Evolutionary conservation across 2,329 filamentous ascomycete genomes (phyloP).

Genomic region (Fragosphaeria purpurea): DNA sequence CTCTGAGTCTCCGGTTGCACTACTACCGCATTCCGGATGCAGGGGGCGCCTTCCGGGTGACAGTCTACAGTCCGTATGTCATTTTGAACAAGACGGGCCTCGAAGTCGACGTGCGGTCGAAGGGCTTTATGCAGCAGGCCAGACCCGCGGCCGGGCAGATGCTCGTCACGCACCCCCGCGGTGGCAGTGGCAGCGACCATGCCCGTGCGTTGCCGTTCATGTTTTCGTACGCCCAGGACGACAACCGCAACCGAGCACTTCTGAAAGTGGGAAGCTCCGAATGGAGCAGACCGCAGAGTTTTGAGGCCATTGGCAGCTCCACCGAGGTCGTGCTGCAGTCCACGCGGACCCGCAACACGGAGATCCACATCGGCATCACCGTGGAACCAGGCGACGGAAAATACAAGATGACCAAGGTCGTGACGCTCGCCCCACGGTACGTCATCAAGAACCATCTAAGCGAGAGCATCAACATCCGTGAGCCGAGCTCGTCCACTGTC

Average conservation of each 20-base stretch:
- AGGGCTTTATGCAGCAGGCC: constrained; percentile 76
- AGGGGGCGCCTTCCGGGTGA: constrained; percentile 91
- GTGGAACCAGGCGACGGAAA: constrained; percentile 90
- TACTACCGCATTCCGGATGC: constrained; percentile 86
- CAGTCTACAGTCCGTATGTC: constrained; percentile 89
- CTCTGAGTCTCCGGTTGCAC: constrained; percentile 74
- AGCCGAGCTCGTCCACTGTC: constrained; percentile 82
- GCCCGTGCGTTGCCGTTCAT: constrained; percentile 82
- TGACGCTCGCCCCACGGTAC: constrained; percentile 86
- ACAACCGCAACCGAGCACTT: constrained; percentile 81
- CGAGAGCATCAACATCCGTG: constrained; percentile 81
- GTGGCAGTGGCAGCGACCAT: constrained; percentile 25
- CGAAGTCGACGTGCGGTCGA: constrained; percentile 77
- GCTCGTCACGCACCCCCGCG: constrained; percentile 26
- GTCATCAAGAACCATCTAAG: constrained; percentile 87
- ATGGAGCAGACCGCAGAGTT: constrained; percentile 97
- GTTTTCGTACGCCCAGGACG: constrained; percentile 86
- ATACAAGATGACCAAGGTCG: constrained; percentile 93
- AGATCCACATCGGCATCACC: constrained; percentile 85
- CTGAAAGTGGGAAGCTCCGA: constrained; percentile 80
- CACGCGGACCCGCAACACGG: constrained; percentile 50
- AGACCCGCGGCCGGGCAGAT: constrained; percentile 76
- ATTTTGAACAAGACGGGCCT: constrained; percentile 92
- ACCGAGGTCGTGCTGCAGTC: constrained; percentile 80
- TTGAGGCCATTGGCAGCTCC: constrained; percentile 91